A percentile compares a stretch with the other conserved stretches of the same genome.
Evolutionary conservation across 352 stramenopile genomes (phyloP).

Genomic region (Pythium graminicola): DNA sequence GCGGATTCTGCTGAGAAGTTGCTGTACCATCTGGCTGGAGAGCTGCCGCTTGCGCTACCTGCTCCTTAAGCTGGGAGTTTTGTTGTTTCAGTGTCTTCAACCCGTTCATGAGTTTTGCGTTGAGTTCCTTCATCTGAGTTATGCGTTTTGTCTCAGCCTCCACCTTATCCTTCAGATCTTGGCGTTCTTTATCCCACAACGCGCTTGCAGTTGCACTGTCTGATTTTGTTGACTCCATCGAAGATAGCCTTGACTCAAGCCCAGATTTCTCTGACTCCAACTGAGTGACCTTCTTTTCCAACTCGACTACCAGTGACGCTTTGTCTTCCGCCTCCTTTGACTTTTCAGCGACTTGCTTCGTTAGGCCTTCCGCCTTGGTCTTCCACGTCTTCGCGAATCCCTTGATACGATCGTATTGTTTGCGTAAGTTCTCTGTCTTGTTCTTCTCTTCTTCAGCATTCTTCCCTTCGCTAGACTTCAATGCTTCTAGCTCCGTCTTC

Average conservation of each 20-base stretch:
- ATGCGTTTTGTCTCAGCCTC: conserved; percentile 64
- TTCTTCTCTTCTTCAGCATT: conserved; percentile 47
- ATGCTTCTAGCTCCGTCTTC: conserved; percentile 37
- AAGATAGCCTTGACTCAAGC: conserved; percentile 38
- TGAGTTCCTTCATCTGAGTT: conserved; percentile 68
- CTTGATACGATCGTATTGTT: conserved; percentile 77
- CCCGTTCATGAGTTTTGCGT: conserved; percentile 54
- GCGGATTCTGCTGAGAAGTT: background rate
- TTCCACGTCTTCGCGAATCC: conserved; percentile 82
- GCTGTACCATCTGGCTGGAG: background rate
- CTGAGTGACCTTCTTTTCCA: conserved; percentile 38
- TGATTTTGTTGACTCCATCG: conserved; percentile 25
- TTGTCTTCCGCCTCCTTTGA: conserved; percentile 58
- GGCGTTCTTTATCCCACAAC: conserved; percentile 45
- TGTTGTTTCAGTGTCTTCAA: conserved; percentile 71
- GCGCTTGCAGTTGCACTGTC: conserved; percentile 14
- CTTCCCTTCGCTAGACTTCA: conserved; percentile 21
- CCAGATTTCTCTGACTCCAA: conserved; percentile 36
- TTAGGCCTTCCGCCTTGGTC: conserved; percentile 58
- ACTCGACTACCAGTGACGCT: conserved; percentile 22
- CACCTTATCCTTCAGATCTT: conserved; percentile 46
- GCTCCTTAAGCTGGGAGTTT: conserved; percentile 63
- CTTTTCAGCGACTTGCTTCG: conserved; percentile 61
- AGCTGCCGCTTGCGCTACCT: conserved; percentile 16
- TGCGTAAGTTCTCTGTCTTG: conserved; percentile 60